Evolutionary conservation across 2,329 filamentous ascomycete genomes (phyloP), one percentile per base, ranked within the genome.

Genomic region (Ophiocordyceps unilateralis): DNA sequence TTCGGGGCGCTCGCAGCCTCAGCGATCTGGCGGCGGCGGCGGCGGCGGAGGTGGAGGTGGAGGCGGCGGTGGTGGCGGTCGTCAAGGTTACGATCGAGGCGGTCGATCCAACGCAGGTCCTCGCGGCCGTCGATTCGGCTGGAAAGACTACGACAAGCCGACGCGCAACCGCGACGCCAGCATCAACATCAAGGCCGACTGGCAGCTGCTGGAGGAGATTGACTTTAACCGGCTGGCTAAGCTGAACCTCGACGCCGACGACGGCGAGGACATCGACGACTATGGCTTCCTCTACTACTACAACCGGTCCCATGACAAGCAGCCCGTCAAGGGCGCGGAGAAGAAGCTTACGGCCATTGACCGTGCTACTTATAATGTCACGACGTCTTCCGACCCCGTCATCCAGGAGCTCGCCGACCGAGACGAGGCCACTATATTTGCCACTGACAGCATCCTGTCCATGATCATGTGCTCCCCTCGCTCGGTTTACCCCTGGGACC

Each of bases 211-310:
- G 55, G 91, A 98, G 68, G 91, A 98, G 73, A 95, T 98, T 61
- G 91, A 98, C 65, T 98, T 93, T 69, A 89, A 86, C 69, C 83
- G 91, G 52, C 76, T 98, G 53, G 74, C 77, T 53, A 98, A 98
- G 75, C 76, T 98, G 56, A 98, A 95, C 68, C 75, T 98, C 48
- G 91, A 96, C 55, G 81, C 87, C 15, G 85, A 89, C 52, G 86
- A 93, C 42, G 91, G 91, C 57, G 91, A 98, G 67, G 91, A 98
- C 58, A 67, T 98, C 48, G 89, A 94, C 53, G 80, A 77, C 63
- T 96, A 95, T 62, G 91, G 91, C 50, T 98, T 96, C 79, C 74
- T 98, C 44, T 89, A 96, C 78, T 86, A 91, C 75, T 98, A 98
- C 66, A 91, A 98, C 68, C 84, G 89, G 54, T 78, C 79, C 46